Evolutionary conservation across 345 rosid genomes (phyloP).

Genomic region (Citrus mangshanensis): DNA sequence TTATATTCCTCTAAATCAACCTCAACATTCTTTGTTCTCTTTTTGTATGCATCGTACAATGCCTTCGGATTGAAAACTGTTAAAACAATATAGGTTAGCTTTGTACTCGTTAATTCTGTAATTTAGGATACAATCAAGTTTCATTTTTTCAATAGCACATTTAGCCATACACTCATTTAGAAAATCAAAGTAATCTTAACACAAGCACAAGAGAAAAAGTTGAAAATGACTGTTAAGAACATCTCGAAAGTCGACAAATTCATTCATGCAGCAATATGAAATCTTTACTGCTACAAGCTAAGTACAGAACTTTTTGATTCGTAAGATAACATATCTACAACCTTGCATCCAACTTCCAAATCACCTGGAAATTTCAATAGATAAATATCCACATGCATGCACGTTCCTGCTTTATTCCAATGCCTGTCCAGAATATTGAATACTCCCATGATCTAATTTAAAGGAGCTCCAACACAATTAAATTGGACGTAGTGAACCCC

Average conservation of each 20-base stretch:
- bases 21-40: constrained; percentile 69
- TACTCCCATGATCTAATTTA: not conserved
- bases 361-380: not conserved
- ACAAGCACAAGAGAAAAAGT: not conserved
- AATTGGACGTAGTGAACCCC: not conserved
- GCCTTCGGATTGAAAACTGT: constrained; percentile 91
- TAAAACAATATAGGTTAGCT: constrained; percentile 15
- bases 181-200: not conserved
- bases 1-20: constrained; percentile 82
- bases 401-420: not conserved
- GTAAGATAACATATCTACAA: not conserved
- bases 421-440: not conserved
- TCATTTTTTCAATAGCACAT: not conserved
- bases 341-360: not conserved
- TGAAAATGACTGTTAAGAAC: not conserved
- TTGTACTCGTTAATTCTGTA: not conserved
- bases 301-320: not conserved
- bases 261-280: not conserved
- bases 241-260: not conserved
- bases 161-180: not conserved
- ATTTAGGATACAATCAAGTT: not conserved
- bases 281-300: not conserved
- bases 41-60: constrained; percentile 82
- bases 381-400: not conserved
- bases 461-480: not conserved